Percentiles rank a stretch among this genome's conserved stretches.
phyloP scores from a whole-genome alignment of 805 yeast genomes.

The Candida maris region DNA sequence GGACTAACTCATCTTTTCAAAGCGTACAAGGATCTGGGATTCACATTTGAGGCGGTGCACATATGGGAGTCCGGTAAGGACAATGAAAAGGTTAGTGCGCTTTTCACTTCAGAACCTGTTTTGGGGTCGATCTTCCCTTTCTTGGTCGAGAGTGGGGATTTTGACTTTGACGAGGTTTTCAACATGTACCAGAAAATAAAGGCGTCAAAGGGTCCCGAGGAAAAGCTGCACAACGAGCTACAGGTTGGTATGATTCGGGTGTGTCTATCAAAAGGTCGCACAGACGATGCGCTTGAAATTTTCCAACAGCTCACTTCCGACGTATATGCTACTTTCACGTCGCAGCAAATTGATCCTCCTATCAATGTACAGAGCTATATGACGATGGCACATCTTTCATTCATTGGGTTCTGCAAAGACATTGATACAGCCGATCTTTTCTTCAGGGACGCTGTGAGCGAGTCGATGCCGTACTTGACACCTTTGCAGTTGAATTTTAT shows the following conservation, averaged over 20 bases:
- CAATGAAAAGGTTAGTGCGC: constrained; percentile 35
- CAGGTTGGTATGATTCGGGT: constrained; percentile 73
- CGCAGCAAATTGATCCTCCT: constrained; percentile 31
- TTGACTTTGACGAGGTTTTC: constrained; percentile 57
- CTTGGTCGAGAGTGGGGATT: constrained; percentile 57
- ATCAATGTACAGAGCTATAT: constrained; percentile 47
- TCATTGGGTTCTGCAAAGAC: constrained; percentile 75
- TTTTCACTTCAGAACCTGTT: constrained; percentile 60
- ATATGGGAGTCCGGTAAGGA: constrained; percentile 67
- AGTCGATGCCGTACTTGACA: constrained; percentile 69
- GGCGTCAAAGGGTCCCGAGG: constrained; percentile 29
- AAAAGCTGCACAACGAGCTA: constrained; percentile 42
- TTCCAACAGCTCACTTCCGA: constrained; percentile 58
- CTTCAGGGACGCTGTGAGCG: constrained; percentile 66
- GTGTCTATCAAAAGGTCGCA: constrained; percentile 60
- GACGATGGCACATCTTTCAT: constrained; percentile 71
- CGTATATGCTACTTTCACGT: constrained; percentile 36
- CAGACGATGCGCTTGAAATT: constrained; percentile 59
- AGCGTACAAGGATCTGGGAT: constrained; percentile 56
- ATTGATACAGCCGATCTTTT: constrained; percentile 67
- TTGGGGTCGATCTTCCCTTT: constrained; percentile 68
- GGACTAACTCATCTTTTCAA: constrained; percentile 58
- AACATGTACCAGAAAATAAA: constrained; percentile 44
- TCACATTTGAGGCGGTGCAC: constrained; percentile 60
- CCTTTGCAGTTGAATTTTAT: constrained; percentile 72